Base-by-base conservation (phyloP, 2,329 filamentous ascomycete species). In the Phaeosphaeria sp. region DNA sequence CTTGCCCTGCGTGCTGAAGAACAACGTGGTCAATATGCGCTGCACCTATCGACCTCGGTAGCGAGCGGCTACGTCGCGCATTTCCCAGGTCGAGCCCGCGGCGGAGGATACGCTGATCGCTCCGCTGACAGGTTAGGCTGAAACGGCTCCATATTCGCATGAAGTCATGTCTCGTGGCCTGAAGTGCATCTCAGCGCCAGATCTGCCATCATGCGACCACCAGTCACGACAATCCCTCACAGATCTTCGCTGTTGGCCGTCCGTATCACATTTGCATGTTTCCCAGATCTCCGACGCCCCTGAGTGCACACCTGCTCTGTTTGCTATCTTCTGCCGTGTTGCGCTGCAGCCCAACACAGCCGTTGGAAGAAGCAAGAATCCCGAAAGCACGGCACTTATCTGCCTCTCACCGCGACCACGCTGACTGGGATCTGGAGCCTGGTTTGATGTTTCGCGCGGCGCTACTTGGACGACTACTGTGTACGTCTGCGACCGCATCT, bases 1-100 rank as follows among this genome's bases (percentile, higher is more conserved):
- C 30, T 53, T 43, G 49, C 44, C 39, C 43, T 55, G 56, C 53
- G 49, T 46, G 48, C 36, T 54, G 20, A 43, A 48, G 49, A 55
- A 61, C 60, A 65, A 59, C 58, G 57, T 60, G 59, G 59, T 27
- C 58, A 58, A 63, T 64, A 56, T 51, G 43, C 27, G 49, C 46
- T 64, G 60, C 63, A 65, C 60, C 55, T 56, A 56, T 60, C 58
- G 60, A 58, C 60, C 46, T 63, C 59, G 68, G 68, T 71, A 72
- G 67, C 69, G 68, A 72, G 65, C 61, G 57, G 58, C 62, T 48
- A 60, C 53, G 53, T 59, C 55, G 51, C 55, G 51, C 45, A 49
- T 57, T 44, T 22, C 46, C 61, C 64, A 57, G 61, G 61, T 53
- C 51, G 49, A 30, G 43, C n/a, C 48, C 56, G 53, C 64, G 53